These are phyloP conservation scores for Neonectria neomacrospora DNA, from an alignment of 2,329 filamentous ascomycete genomes.

Conservation along the genomic window DNA sequence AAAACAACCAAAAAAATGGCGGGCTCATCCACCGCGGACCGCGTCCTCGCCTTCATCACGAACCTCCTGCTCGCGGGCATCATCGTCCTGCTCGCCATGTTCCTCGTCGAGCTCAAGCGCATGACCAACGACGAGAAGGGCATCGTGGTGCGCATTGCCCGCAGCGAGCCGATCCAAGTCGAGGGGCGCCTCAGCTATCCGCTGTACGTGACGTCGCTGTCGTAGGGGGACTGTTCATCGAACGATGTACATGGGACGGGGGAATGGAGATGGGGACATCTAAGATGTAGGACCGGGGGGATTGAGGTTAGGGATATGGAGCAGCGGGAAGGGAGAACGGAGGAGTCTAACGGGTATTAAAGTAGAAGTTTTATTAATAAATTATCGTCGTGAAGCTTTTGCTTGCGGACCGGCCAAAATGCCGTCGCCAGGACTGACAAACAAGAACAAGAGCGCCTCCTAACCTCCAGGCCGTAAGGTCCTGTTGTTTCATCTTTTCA, in stretches of 20 bases:
- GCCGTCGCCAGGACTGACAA: slow-evolving; percentile 1
- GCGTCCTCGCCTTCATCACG: slow-evolving; percentile 15
- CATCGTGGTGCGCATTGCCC: slow-evolving; percentile 13
- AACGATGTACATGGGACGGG: background rate
- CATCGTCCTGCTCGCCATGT: slow-evolving; percentile 27
- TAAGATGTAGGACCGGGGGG: background rate
- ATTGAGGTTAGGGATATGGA: too few species aligned
- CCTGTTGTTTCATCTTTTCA: background rate
- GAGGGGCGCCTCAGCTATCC: slow-evolving; percentile 2
- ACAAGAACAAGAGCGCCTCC: background rate
- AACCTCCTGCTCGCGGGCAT: slow-evolving; percentile 23
- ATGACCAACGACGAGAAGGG: slow-evolving; percentile 18
- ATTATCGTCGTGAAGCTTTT: slow-evolving; percentile 7
- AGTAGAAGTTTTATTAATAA: slow-evolving; percentile 1
- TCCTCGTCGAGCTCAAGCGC: slow-evolving; percentile 31
- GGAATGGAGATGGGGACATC: background rate
- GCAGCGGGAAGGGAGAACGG: background rate
- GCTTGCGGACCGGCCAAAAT: slow-evolving; percentile 4
- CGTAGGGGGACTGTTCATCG: background rate
- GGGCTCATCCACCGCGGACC: slow-evolving; percentile 3
- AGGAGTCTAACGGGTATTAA: background rate
- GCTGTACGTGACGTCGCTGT: slow-evolving; percentile 4
- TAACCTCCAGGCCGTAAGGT: background rate
- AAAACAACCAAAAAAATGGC: slow-evolving; percentile 3
- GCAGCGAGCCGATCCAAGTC: slow-evolving; percentile 5